Evolutionary conservation across 75 land plant genomes (phyloP).

Genomic region (Selaginella tamariscina): DNA sequence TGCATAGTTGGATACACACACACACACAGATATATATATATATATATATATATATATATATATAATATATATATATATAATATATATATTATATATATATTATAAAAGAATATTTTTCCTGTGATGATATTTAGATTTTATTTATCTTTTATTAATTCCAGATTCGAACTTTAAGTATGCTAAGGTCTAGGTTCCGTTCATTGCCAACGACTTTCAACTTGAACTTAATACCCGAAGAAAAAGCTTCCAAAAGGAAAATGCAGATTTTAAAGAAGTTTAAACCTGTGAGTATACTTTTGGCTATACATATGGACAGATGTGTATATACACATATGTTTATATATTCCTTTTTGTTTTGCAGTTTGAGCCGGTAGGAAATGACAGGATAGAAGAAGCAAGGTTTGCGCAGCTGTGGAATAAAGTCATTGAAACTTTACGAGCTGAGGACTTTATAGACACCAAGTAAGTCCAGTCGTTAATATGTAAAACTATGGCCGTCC

Average conservation of each 20-base stretch:
- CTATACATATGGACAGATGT: too few species aligned
- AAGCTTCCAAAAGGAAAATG: neutral
- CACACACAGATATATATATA: too few species aligned
- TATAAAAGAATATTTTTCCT: too few species aligned
- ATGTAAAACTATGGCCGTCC: too few species aligned
- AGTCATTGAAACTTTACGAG: conserved; percentile 76
- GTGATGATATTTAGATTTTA: too few species aligned
- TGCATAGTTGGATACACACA: too few species aligned
- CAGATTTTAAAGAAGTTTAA: neutral
- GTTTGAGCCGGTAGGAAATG: conserved; percentile 17
- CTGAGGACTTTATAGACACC: conserved; percentile 89
- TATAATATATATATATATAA: too few species aligned
- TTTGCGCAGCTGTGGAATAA: conserved; percentile 99
- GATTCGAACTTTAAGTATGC: conserved; percentile 93
- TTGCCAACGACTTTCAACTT: conserved; percentile 86
- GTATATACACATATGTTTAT: neutral
- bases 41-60: too few species aligned
- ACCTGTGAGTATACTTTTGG: neutral
- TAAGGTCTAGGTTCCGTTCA: conserved; percentile 84
- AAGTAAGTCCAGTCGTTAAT: conserved; percentile 31
- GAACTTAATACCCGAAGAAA: conserved; percentile 68
- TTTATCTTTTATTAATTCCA: conserved; percentile 18
- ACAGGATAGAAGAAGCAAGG: conserved; percentile 81
- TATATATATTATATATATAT: too few species aligned
- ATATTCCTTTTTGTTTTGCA: neutral